These are phyloP conservation scores for Ogataea pini DNA, from an alignment of 805 yeast genomes.

Conservation along the genomic window DNA sequence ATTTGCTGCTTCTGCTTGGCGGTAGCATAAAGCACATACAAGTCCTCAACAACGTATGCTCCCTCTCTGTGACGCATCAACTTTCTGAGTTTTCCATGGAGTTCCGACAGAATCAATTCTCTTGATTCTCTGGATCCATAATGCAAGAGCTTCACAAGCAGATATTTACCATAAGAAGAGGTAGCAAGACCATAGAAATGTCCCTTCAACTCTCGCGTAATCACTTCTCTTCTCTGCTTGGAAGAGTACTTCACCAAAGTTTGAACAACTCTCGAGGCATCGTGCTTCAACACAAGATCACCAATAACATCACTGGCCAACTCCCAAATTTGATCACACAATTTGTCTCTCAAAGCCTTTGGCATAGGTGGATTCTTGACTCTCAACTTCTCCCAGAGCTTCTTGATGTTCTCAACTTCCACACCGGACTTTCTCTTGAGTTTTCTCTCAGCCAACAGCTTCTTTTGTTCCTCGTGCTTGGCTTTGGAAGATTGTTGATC, in stretches of 20 bases:
- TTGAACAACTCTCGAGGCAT: slow-evolving; percentile 94
- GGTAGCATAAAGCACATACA: slow-evolving; percentile 80
- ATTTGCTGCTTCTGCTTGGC: slow-evolving; percentile 85
- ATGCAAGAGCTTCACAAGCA: slow-evolving; percentile 83
- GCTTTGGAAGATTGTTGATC: slow-evolving; percentile 54
- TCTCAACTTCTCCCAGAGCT: slow-evolving; percentile 88
- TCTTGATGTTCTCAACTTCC: slow-evolving; percentile 81
- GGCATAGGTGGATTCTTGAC: slow-evolving; percentile 82
- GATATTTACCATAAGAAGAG: slow-evolving; percentile 90
- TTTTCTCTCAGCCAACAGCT: slow-evolving; percentile 77
- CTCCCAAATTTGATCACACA: slow-evolving; percentile 84
- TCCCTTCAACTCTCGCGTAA: slow-evolving; percentile 71
- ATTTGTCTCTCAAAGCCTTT: slow-evolving; percentile 69
- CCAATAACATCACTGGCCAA: slow-evolving; percentile 72
- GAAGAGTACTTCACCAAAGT: slow-evolving; percentile 85
- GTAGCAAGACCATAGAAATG: slow-evolving; percentile 81
- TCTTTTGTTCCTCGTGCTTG: slow-evolving; percentile 81
- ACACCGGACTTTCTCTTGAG: slow-evolving; percentile 83
- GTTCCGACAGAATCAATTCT: slow-evolving; percentile 71
- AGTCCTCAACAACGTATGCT: slow-evolving; percentile 95
- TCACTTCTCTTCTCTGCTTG: slow-evolving; percentile 72
- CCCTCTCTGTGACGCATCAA: slow-evolving; percentile 97
- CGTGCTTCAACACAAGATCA: slow-evolving; percentile 91
- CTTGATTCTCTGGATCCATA: slow-evolving; percentile 87
- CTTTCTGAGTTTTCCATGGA: slow-evolving; percentile 88